Evolutionary conservation across 371 early-diverging fungal species (phyloP).

Genomic region (Rhizomucor pusillus): DNA sequence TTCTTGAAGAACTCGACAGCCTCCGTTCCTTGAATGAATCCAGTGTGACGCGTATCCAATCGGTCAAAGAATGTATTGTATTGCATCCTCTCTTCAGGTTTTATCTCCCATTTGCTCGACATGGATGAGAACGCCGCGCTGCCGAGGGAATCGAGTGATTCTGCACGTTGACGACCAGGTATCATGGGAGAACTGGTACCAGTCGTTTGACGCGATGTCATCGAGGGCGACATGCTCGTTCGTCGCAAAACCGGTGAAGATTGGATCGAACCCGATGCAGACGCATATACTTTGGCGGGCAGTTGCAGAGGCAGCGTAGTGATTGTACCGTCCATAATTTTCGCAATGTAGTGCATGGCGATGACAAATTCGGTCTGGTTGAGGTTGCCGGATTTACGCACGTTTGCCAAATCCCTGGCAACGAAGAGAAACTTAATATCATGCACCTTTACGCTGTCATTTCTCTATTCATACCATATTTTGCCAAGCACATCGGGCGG

Average conservation of each 20-base stretch:
- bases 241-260: constrained; percentile 13
- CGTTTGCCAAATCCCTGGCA: constrained; percentile 72
- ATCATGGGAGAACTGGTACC: constrained; percentile 6
- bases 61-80: constrained; percentile 70
- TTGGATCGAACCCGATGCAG: constrained; percentile 38
- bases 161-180: constrained; percentile 11
- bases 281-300: constrained; percentile 58
- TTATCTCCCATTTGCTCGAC: constrained; percentile 62
- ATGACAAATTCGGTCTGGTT: constrained; percentile 73
- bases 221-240: constrained; percentile 7
- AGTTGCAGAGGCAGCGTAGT: constrained; percentile 55
- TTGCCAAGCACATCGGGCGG: constrained; percentile 38
- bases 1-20: constrained; percentile 82
- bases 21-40: constrained; percentile 47
- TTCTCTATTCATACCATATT: constrained; percentile 36
- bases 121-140: constrained; percentile 29
- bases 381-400: constrained; percentile 63
- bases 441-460: not conserved
- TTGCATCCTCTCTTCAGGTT: constrained; percentile 64
- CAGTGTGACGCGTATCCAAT: constrained; percentile 52
- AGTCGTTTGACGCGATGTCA: constrained; percentile 4
- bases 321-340: constrained; percentile 68
- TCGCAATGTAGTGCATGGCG: constrained; percentile 82
- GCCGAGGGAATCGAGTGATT: constrained; percentile 32
- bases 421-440: not conserved